Base-by-base conservation (phyloP, 164 flowering plant genomes). In the Protea cynaroides region DNA sequence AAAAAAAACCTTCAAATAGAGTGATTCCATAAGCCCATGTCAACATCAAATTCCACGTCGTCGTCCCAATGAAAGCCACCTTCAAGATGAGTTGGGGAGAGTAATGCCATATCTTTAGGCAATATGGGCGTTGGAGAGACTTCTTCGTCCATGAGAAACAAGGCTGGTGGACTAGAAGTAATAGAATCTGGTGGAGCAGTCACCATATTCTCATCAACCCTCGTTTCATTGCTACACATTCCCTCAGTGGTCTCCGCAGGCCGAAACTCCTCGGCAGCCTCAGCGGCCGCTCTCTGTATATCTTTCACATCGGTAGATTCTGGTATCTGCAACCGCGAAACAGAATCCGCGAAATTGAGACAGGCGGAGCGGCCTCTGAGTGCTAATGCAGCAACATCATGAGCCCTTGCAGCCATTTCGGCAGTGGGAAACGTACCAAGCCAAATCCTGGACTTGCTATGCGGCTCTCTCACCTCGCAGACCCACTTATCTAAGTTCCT, bases 331-430 rank as follows among this genome's bases (percentile, higher is more conserved):
- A 86, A 71, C 50, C 81, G 25, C 90, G 87, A 84, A 0, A 81
- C 71, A 0, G 92, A 90, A 74, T 90, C 97, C 0, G 95, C 95
- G 25, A 88, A 88, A 55, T 88, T 90, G 19, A 88, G 77, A 62
- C 89, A 83, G 3, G 91, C 92, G 0, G 75, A 66, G 0, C 81
- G 58, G 0, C 96, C 97, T 34, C 85, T 61, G 24, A 89, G 72
- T 0, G 90, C 86, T 21, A 92, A 57, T 15, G 88, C 86, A 13
- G 85, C 89, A 46, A 83, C 92, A 59, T 89, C 91, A 49, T 86
- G 87, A 0, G 89, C 90, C 12, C 88, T 71, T 1, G 90, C 90
- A 3, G 96, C 87, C 90, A 86, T 89, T 59, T 83, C 88, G 0
- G 77, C 75, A 0, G 83, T 82, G 1, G 78, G 78, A 46, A 76